Base-by-base conservation (phyloP, 2,329 filamentous ascomycete genomes). In the Aspergillus sp. region DNA sequence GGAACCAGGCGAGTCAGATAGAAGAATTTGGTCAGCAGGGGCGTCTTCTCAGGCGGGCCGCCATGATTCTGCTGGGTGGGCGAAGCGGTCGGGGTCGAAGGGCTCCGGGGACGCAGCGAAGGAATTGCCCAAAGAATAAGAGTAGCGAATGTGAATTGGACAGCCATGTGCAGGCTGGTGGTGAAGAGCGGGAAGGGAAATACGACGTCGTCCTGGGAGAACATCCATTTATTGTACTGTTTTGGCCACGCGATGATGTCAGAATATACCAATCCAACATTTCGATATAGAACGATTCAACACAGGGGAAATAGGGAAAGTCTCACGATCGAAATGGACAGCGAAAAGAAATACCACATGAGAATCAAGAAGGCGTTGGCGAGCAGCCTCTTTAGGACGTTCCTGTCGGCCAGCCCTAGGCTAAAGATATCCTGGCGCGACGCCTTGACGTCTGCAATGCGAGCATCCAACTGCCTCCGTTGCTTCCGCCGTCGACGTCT, bases 171-270 rank as follows among this genome's bases (percentile, higher is more conserved):
- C 65, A 93, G 75, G 53, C 88, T 87, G 3, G 93, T 98, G 7
- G 90, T 95, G 69, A 97, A 97, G 43, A 98, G 78, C 35, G 93
- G 93, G 61, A 93, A 97, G 44, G 87, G 83, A 65, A 98, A 98
- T 68, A 96, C 85, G 57, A 94, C 80, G 55, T 85, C 81, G 56
- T 85, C 79, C 51, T 84, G 79, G 60, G 87, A 86, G 71, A 98
- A 97, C 91, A 98, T 97, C 93, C 93, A 97, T 73, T 96, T 97
- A 78, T 98, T 98, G 76, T 97, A 98, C 85, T 93, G 57, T 34
- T 19, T 19, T 19, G 19, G 19, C 19, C 19, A 19, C 19, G 19
- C 19, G 2, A 19, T 19, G 19, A 19, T 19, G 19, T 19, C 19
- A 19, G 19, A 19, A 19, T 19, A 1, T 19, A 19, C 19, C 19